phyloP scores from a whole-genome alignment of 495 filamentous ascomycete species.

The Trichoderma virens region DNA sequence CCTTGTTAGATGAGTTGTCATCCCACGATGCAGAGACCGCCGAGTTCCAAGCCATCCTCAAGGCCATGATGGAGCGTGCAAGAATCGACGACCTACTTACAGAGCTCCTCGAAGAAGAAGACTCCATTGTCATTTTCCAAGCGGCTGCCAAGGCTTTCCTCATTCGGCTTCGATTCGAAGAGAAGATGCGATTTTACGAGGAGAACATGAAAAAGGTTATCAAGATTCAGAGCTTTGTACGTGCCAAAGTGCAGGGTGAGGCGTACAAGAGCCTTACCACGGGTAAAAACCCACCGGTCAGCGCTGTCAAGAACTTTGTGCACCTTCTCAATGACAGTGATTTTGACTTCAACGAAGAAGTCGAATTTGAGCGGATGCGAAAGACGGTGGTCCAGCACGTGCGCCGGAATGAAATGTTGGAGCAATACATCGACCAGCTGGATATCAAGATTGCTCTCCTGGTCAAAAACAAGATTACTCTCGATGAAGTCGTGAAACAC shows the following conservation, averaged over 20 bases:
- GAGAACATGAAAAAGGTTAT: slow-evolving; percentile 99
- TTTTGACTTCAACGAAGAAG: slow-evolving; percentile 97
- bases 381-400: slow-evolving; percentile 96
- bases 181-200: slow-evolving; percentile 80
- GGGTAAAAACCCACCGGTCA: slow-evolving; percentile 95
- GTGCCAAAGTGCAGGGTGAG: slow-evolving; percentile 88
- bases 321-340: slow-evolving; percentile 97
- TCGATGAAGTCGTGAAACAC: slow-evolving; percentile 95
- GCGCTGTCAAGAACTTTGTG: slow-evolving; percentile 94
- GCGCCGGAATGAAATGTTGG: slow-evolving; percentile 90
- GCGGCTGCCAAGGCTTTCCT: slow-evolving; percentile 63
- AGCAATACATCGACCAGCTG: slow-evolving; percentile 95
- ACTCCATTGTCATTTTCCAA: slow-evolving; percentile 65
- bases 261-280: slow-evolving; percentile 93
- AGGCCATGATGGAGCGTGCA: slow-evolving; percentile 71
- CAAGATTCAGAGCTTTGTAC: slow-evolving; percentile 94
- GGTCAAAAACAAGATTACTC: slow-evolving; percentile 98
- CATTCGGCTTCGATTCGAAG: slow-evolving; percentile 66
- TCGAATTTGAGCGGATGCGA: slow-evolving; percentile 87
- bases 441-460: slow-evolving; percentile 98
- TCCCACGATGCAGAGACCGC: slow-evolving; percentile 50
- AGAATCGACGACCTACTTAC: slow-evolving; percentile 60
- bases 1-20: slow-evolving; percentile 49
- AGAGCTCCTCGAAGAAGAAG: slow-evolving; percentile 75
- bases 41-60: slow-evolving; percentile 61